Evolutionary conservation across 306 rosid species (phyloP).

Genomic region (Argentina anserina): DNA sequence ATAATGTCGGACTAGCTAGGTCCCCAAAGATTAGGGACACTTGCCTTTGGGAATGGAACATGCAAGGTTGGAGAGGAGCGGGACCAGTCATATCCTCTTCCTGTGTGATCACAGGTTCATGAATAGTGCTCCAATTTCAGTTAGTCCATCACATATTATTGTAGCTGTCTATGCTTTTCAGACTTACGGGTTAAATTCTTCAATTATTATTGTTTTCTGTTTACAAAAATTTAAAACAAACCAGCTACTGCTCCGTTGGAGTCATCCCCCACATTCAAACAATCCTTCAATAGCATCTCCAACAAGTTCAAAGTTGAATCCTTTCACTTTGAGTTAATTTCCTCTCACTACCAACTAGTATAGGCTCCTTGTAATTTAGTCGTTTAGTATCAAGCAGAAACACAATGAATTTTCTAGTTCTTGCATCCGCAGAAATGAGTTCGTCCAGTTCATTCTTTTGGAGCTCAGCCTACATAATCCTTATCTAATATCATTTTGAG

Average conservation of each 20-base stretch:
- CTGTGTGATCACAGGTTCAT: constrained; percentile 3
- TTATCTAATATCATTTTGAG: no score
- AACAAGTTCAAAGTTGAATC: no score
- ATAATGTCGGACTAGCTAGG: constrained; percentile 1
- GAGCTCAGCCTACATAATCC: background rate
- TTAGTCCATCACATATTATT: background rate
- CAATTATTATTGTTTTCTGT: background rate
- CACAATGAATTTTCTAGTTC: no score
- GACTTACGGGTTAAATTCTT: constrained; percentile 1
- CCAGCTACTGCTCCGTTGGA: background rate
- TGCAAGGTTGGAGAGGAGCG: background rate
- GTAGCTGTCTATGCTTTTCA: background rate
- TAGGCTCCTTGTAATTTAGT: no score
- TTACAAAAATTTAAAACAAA: background rate
- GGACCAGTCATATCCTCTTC: constrained; percentile 1
- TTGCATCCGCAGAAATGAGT: background rate
- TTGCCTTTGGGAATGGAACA: constrained; percentile 4
- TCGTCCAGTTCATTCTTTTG: background rate
- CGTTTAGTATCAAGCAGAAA: no score
- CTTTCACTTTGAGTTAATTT: no score
- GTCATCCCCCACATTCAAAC: background rate
- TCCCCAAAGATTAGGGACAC: constrained; percentile 6
- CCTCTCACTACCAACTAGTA: no score
- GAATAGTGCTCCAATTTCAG: background rate
- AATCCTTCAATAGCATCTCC: background rate